These are phyloP conservation scores for Metschnikowia similis DNA, from an alignment of 805 yeast genomes.

Conservation along the genomic window DNA sequence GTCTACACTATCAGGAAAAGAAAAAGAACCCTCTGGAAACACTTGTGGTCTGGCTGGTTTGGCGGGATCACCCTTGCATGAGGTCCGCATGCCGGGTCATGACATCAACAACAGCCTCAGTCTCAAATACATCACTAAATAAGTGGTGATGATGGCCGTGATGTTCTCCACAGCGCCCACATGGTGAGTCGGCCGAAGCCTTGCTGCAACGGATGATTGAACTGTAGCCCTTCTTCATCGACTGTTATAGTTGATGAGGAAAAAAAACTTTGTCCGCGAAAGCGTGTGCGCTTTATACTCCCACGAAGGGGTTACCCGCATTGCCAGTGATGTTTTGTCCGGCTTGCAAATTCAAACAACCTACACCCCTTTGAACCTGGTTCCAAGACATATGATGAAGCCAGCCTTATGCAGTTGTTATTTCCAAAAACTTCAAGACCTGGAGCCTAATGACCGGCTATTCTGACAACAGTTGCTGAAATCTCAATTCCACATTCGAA, in stretches of 20 bases:
- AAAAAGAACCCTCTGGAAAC: no score
- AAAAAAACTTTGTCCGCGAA: constrained; percentile 2
- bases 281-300: constrained; percentile 5
- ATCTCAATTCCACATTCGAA: no score
- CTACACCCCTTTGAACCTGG: no score
- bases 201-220: constrained; percentile 37
- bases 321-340: not conserved
- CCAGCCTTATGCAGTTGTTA: no score
- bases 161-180: constrained; percentile 54
- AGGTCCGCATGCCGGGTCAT: not conserved
- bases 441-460: no score
- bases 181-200: constrained; percentile 17
- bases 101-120: constrained; percentile 35
- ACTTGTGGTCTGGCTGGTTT: not conserved
- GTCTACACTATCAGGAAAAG: no score
- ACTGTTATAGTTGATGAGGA: constrained; percentile 56
- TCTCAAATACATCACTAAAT: constrained; percentile 34
- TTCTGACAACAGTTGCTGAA: no score
- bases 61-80: not conserved
- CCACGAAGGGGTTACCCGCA: constrained; percentile 10
- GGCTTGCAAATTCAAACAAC: no score
- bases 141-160: constrained; percentile 49
- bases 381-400: no score
- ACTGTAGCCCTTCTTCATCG: constrained; percentile 48
- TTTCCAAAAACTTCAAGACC: no score